These are phyloP conservation scores for Coemansia sp. DNA, from an alignment of 192 early-diverging fungal genomes.

Conservation along the genomic window DNA sequence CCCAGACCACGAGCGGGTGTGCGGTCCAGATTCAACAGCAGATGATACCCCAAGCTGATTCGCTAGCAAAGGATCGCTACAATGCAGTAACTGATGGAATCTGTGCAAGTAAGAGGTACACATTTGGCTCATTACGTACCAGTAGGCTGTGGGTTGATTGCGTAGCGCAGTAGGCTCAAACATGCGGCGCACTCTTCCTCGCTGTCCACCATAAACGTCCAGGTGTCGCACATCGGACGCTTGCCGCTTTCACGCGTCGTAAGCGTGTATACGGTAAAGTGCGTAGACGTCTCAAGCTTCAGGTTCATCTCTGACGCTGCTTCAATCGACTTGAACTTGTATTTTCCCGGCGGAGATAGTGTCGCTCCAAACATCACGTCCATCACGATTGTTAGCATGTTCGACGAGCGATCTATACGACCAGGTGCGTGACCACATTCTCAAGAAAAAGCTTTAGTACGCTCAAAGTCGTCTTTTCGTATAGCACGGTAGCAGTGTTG, in stretches of 20 bases:
- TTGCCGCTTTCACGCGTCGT: constrained; percentile 39
- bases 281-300: constrained; percentile 39
- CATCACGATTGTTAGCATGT: constrained; percentile 48
- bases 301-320: constrained; percentile 29
- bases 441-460: background rate
- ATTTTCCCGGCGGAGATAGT: constrained; percentile 43
- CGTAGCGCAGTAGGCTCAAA: constrained; percentile 36
- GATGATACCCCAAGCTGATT: background rate
- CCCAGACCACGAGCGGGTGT: background rate
- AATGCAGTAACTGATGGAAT: background rate
- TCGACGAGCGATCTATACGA: constrained; percentile 38
- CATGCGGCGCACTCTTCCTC: constrained; percentile 47
- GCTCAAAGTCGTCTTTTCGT: background rate
- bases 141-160: constrained; percentile 31
- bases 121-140: constrained; percentile 25
- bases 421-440: background rate
- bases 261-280: constrained; percentile 54
- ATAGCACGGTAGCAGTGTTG: background rate
- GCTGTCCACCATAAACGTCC: constrained; percentile 49
- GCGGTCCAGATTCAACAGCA: background rate
- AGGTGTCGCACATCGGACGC: constrained; percentile 50
- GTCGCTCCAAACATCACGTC: constrained; percentile 51
- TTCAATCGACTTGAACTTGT: constrained; percentile 55
- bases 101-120: background rate
- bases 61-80: background rate